phyloP scores from a whole-genome alignment of 23 red algal genomes.

The Gracilaria caudata region DNA sequence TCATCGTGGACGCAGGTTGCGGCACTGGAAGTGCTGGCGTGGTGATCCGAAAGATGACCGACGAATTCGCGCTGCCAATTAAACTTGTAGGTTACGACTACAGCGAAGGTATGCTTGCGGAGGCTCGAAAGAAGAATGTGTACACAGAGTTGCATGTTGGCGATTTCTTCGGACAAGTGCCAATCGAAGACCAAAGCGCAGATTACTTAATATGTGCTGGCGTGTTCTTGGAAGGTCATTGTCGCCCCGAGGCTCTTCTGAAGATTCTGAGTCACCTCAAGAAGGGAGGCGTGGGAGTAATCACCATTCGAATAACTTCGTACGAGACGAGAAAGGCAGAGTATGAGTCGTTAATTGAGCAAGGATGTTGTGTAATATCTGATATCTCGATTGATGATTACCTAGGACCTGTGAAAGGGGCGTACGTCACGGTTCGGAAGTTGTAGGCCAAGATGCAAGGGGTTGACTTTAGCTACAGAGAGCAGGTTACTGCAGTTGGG shows the following conservation, averaged over 20 bases:
- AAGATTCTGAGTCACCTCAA: slow-evolving; percentile 2
- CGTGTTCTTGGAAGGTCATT: slow-evolving; percentile 20
- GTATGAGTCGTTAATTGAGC: background rate
- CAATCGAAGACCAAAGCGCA: background rate
- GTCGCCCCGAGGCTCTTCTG: background rate
- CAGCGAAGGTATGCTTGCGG: slow-evolving; percentile 1
- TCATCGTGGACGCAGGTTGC: slow-evolving; percentile 6
- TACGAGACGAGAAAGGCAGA: background rate
- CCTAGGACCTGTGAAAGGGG: background rate
- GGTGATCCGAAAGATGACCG: background rate
- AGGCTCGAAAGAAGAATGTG: background rate
- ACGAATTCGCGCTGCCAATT: background rate
- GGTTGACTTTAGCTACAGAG: too few species aligned
- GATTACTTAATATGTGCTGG: background rate
- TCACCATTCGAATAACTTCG: slow-evolving; percentile 12
- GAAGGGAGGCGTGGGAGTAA: background rate
- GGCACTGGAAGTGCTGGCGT: background rate
- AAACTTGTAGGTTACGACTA: slow-evolving; percentile 10
- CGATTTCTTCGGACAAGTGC: background rate
- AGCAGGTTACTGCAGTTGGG: too few species aligned
- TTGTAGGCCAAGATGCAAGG: too few species aligned
- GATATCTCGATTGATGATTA: background rate
- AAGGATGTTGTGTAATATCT: background rate
- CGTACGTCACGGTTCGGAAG: background rate
- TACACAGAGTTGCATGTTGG: background rate